A percentile compares a stretch with the other conserved stretches of the same genome.
Evolutionary conservation across 495 filamentous ascomycete species (phyloP).

Genomic region (Aspergillus bridgeri): DNA sequence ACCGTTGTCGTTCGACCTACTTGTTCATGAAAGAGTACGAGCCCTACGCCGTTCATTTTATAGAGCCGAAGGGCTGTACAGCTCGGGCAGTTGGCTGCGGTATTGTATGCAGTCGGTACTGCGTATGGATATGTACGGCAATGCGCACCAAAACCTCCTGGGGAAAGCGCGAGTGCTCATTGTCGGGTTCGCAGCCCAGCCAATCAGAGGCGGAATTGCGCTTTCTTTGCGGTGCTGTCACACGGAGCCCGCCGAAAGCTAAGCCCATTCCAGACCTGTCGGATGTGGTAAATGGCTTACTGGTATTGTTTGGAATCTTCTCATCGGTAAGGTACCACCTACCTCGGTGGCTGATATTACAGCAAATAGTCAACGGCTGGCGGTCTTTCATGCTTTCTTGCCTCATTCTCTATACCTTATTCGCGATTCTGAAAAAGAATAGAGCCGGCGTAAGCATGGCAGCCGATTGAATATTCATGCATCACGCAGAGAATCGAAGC

Average conservation of each 20-base stretch:
- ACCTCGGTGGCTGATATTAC: background rate
- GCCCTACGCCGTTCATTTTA: too few relatives aligned
- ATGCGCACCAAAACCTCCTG: background rate
- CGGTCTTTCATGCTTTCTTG: too few relatives aligned
- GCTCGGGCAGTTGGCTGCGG: background rate
- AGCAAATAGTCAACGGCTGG: background rate
- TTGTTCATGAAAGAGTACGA: too few relatives aligned
- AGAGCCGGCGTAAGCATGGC: background rate
- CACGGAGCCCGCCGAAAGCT: constrained; percentile 11
- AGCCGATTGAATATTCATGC: background rate
- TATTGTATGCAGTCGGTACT: background rate
- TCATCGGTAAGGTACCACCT: background rate
- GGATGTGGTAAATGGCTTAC: too few relatives aligned
- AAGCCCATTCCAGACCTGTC: constrained; percentile 3
- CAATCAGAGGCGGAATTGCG: constrained; percentile 15
- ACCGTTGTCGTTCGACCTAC: too few relatives aligned
- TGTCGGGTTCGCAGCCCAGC: constrained; percentile 17
- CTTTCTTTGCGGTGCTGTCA: background rate
- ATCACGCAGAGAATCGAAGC: background rate
- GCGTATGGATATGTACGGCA: background rate
- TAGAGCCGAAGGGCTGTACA: too few relatives aligned
- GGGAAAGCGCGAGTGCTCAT: background rate
- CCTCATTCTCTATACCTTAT: too few relatives aligned
- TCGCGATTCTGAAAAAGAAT: background rate
- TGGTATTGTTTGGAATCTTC: background rate